Base-by-base conservation (phyloP, 2,329 filamentous ascomycete species). In the Penicillium sp. region DNA sequence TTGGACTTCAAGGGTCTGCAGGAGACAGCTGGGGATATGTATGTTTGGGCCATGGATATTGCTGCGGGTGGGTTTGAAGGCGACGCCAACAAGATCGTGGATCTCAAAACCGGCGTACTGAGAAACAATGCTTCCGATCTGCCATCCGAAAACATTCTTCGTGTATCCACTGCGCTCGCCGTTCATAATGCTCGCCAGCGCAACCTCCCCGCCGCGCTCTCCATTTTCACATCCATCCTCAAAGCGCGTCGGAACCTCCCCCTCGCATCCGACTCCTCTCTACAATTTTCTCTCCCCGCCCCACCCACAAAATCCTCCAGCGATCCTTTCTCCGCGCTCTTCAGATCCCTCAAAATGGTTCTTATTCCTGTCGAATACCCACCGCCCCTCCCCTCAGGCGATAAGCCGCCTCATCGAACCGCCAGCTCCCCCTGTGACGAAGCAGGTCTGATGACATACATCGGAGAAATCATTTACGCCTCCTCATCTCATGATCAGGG, bases 391-490 rank as follows among this genome's bases (percentile, higher is more conserved):
- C 79, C 85, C 0, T 87, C 90, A 49, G 93, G 93, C 53, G 85
- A 89, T 47, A 77, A 84, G 3, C 81, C 88, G 0, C 86, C 93
- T 0, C 76, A 82, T 55, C 88, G 91, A 47, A 85, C 84, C 54
- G 70, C 85, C 10, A 79, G 82, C 27, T 86, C 90, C 62, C 83
- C 84, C 37, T 97, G 93, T 74, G 89, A 95, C 63, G 93, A 97
- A 74, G 92, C 92, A 3, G 91, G 86, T 0, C 77, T 97, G 14
- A 92, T 92, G 81, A 83, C 92, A 25, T 95, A 96, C 74, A 93
- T 98, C 61, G 93, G 93, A 57, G 93, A 98, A 77, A 96, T 98
- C 51, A 83, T 98, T 31, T 97, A 90, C 73, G 85, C 91, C 0
- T 84, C 84, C 4, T 82, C 84, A n/a, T 77, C 79, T 19, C 78